Conservation (phyloP, 345 rosid genomes). For the Atalantia buxifolia region DNA sequence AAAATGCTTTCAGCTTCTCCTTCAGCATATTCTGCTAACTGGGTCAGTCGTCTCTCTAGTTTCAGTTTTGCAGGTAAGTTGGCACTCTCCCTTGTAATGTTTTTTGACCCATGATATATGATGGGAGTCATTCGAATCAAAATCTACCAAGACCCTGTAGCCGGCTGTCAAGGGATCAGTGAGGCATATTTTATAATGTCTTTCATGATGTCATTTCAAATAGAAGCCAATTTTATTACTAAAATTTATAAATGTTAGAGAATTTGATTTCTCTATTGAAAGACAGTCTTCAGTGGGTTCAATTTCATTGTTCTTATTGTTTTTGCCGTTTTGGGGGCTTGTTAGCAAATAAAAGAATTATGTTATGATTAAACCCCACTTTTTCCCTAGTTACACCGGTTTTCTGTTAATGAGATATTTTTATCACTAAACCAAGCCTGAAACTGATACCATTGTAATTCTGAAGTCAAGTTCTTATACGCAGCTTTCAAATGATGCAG, state of each 20-base stretch:
- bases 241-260: background rate
- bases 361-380: no score
- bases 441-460: background rate
- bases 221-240: background rate
- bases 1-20: constrained; percentile 68
- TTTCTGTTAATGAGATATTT: background rate
- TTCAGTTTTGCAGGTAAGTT: constrained; percentile 55
- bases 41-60: constrained; percentile 63
- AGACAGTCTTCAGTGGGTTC: background rate
- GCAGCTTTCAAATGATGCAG: constrained; percentile 32
- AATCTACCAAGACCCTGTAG: background rate
- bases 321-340: no score
- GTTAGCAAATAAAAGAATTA: no score
- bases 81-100: background rate
- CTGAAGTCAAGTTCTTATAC: background rate
- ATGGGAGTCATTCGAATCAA: background rate
- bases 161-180: background rate
- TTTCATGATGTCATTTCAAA: background rate
- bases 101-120: background rate
- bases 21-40: constrained; percentile 68
- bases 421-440: background rate
- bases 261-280: background rate
- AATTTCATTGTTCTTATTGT: background rate
- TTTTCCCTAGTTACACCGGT: no score
- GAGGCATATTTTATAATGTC: background rate